Percentiles rank a stretch among this genome's conserved stretches.
phyloP scores from a whole-genome alignment of 1,284 basidiomycete species.

The Grifola frondosa region DNA sequence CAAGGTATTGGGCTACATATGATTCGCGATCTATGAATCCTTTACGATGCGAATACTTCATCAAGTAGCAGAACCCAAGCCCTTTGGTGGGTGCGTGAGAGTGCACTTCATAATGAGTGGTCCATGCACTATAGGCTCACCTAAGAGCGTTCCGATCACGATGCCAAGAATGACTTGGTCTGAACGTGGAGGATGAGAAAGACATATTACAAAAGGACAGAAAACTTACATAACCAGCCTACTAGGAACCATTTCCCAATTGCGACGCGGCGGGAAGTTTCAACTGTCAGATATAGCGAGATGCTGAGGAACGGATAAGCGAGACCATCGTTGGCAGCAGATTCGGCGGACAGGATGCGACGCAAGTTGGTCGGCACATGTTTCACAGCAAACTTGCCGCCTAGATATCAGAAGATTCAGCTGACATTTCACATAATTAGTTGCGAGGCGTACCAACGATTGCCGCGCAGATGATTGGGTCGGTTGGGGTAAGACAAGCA shows the following conservation, averaged over 20 bases:
- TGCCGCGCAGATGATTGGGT: slow-evolving; percentile 76
- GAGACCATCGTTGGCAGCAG: slow-evolving; percentile 83
- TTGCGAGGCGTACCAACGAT: slow-evolving; percentile 59
- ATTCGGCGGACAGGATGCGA: slow-evolving; percentile 87
- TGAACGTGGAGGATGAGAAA: slow-evolving; percentile 25
- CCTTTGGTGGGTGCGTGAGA: slow-evolving; percentile 40
- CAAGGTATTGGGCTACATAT: slow-evolving; percentile 88
- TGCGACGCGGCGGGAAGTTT: slow-evolving; percentile 61
- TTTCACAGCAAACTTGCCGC: slow-evolving; percentile 85
- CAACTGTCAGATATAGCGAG: slow-evolving; percentile 83
- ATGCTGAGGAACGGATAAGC: slow-evolving; percentile 93
- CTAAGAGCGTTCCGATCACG: slow-evolving; percentile 74
- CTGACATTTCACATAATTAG: too few species aligned
- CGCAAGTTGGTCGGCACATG: slow-evolving; percentile 87
- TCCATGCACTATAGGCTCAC: slow-evolving; percentile 32
- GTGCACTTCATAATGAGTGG: not conserved
- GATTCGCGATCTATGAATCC: slow-evolving; percentile 89
- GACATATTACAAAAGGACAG: not conserved
- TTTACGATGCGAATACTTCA: slow-evolving; percentile 77
- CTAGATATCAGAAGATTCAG: slow-evolving; percentile 55
- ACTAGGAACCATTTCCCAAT: slow-evolving; percentile 80
- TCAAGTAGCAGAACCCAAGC: slow-evolving; percentile 70
- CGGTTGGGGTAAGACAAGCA: slow-evolving; percentile 91
- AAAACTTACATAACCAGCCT: slow-evolving; percentile 69
- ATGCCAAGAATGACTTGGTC: slow-evolving; percentile 88